A percentile compares a stretch with the other conserved stretches of the same genome.
phyloP scores from a whole-genome alignment of 768 basidiomycete genomes.

The Boletus eberwhitei region DNA sequence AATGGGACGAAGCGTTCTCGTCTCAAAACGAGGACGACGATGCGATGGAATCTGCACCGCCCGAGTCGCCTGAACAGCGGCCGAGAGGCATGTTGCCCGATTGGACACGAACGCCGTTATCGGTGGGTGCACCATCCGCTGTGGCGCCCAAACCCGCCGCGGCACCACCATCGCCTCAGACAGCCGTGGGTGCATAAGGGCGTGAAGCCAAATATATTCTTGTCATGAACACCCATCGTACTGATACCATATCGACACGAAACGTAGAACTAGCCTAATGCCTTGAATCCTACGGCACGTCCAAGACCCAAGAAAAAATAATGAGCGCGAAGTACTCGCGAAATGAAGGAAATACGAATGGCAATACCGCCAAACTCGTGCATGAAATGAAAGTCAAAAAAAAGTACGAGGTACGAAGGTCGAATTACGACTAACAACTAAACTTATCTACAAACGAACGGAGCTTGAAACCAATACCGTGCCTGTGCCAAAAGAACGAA shows the following conservation, averaged over 20 bases:
- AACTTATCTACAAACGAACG: neutral
- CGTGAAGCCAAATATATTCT: neutral
- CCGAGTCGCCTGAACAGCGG: conserved; percentile 23
- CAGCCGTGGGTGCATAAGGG: conserved; percentile 35
- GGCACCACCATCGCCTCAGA: conserved; percentile 19
- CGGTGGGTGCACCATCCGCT: conserved; percentile 64
- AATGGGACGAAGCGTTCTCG: conserved; percentile 73
- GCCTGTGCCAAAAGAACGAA: conserved; percentile 11
- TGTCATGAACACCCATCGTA: conserved; percentile 9
- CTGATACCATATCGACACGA: conserved; percentile 5
- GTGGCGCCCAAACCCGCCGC: conserved; percentile 10
- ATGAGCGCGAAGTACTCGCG: neutral
- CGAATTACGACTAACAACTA: neutral
- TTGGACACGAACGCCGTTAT: conserved; percentile 70
- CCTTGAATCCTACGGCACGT: conserved; percentile 4
- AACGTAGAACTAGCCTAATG: conserved; percentile 8
- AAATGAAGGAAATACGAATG: neutral
- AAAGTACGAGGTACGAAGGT: neutral
- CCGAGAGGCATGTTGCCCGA: conserved; percentile 62
- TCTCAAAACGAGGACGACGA: conserved; percentile 43
- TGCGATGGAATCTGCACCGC: conserved; percentile 15
- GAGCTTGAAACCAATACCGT: neutral
- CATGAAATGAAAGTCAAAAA: neutral
- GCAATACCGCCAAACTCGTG: neutral
- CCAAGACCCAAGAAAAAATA: neutral